phyloP scores from a whole-genome alignment of 148 eudicot species.

The Drosera capensis region DNA sequence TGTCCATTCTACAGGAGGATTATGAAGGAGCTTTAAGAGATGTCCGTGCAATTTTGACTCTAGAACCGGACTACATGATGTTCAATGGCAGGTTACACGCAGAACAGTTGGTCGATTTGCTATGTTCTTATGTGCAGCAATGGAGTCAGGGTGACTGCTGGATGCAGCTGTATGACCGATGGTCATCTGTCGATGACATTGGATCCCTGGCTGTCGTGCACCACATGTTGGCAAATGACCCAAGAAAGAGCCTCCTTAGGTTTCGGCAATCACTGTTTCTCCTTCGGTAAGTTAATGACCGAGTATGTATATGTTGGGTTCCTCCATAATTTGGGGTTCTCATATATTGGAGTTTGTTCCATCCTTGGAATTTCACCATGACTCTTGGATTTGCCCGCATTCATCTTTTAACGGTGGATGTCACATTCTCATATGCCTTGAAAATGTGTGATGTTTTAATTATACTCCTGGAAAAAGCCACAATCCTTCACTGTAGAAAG shows the following conservation, averaged over 20 bases:
- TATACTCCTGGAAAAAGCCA: too few relatives aligned
- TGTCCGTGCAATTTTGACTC: conserved; percentile 48
- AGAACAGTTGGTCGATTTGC: conserved; percentile 44
- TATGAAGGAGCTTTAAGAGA: conserved; percentile 74
- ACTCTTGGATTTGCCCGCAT: too few relatives aligned
- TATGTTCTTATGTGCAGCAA: conserved; percentile 30
- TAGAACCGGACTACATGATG: conserved; percentile 59
- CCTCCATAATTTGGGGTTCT: too few relatives aligned
- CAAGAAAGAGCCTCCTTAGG: conserved; percentile 63
- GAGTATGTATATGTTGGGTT: too few relatives aligned
- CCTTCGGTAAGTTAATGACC: conserved; percentile 40
- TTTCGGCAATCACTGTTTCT: conserved; percentile 81
- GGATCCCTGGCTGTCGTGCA: conserved; percentile 79
- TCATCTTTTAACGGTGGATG: too few relatives aligned
- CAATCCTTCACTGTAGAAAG: too few relatives aligned
- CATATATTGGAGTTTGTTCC: too few relatives aligned
- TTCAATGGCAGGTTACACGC: conserved; percentile 59
- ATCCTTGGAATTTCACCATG: too few relatives aligned
- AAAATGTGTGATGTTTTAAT: too few relatives aligned
- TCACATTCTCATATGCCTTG: too few relatives aligned
- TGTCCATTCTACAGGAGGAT: conserved; percentile 47
- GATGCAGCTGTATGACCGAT: conserved; percentile 72
- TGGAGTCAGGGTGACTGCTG: conserved; percentile 80
- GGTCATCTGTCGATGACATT: conserved; percentile 88
- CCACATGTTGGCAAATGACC: conserved; percentile 65